Conservation (phyloP, 192 early-diverging fungal genomes). For the Coemansia sp. region DNA sequence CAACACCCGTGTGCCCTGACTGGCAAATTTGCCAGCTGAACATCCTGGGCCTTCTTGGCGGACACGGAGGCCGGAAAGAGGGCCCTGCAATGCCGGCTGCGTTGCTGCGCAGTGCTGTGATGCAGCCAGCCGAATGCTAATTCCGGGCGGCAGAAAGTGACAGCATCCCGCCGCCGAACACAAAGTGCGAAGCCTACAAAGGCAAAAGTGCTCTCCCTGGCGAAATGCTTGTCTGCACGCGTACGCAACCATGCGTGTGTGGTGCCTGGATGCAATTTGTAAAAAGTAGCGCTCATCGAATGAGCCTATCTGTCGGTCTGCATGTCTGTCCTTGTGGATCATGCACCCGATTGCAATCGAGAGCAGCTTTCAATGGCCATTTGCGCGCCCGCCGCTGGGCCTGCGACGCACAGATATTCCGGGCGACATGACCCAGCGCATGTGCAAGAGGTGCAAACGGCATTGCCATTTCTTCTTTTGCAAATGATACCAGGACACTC, state of each 20-base stretch:
- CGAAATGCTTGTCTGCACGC: neutral
- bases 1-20: neutral
- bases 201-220: neutral
- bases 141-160: constrained; percentile 5
- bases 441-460: no score
- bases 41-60: neutral
- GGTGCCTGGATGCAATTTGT: no score
- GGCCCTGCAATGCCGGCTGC: constrained; percentile 4
- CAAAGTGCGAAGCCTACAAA: neutral
- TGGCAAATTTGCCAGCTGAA: neutral
- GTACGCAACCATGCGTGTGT: neutral
- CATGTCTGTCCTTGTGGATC: neutral
- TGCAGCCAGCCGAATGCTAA: constrained; percentile 6
- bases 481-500: neutral
- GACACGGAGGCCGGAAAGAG: neutral
- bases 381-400: neutral
- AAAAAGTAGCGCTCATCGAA: no score
- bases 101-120: neutral
- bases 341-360: neutral
- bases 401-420: neutral
- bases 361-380: constrained; percentile 2
- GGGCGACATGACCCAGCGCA: neutral
- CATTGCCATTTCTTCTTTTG: neutral
- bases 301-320: neutral
- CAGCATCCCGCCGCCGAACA: neutral